Conservation (phyloP, 2,329 filamentous ascomycete species). For the Cercospora janseana region DNA sequence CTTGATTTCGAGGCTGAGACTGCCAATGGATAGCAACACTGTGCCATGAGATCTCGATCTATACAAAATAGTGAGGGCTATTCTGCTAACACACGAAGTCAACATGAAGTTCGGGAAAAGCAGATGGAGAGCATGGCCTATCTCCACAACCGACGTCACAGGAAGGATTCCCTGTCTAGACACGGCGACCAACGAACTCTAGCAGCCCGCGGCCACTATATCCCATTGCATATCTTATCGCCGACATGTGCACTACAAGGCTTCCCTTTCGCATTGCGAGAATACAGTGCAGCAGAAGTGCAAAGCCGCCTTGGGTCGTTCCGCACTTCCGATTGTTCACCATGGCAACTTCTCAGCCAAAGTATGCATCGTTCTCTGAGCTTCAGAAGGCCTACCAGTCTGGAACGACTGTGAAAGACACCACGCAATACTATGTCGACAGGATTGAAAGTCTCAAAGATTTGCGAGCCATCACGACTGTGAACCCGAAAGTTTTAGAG, state of each 20-base stretch:
- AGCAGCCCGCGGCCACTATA: background rate
- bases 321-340: constrained; percentile 3
- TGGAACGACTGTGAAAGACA: constrained; percentile 18
- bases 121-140: constrained; percentile 6
- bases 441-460: constrained; percentile 24
- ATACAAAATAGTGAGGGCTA: background rate
- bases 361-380: constrained; percentile 21
- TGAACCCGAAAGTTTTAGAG: constrained; percentile 23
- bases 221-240: background rate
- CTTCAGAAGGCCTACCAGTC: constrained; percentile 22
- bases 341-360: constrained; percentile 7
- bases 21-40: too few relatives aligned
- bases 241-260: constrained; percentile 7
- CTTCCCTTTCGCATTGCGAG: background rate
- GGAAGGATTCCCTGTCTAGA: constrained; percentile 7
- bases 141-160: constrained; percentile 16
- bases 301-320: constrained; percentile 10
- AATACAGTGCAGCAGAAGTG: background rate
- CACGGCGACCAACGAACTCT: constrained; percentile 7
- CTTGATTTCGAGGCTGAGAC: too few relatives aligned
- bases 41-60: too few relatives aligned
- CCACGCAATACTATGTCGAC: constrained; percentile 23
- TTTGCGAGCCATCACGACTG: constrained; percentile 27
- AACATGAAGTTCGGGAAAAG: background rate
- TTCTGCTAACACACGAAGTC: background rate